Evolutionary conservation across 2,329 filamentous ascomycete species (phyloP).

Genomic region (Aspergillus arachidicola): DNA sequence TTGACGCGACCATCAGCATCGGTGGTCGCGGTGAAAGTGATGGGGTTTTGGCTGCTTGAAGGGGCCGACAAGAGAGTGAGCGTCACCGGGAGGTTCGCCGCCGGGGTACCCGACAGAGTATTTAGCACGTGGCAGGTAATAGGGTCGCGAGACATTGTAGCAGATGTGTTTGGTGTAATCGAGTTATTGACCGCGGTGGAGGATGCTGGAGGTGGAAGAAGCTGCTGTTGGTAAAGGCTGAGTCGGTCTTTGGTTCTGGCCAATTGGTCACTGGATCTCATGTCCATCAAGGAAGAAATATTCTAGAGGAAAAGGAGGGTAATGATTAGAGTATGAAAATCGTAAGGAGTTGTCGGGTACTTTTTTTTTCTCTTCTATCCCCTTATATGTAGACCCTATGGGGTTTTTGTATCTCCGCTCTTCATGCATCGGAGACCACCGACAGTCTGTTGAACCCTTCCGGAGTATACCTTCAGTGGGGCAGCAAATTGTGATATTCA

Average conservation of each 20-base stretch:
- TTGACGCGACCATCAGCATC: constrained; percentile 51
- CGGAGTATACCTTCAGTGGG: constrained; percentile 28
- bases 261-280: constrained; percentile 22
- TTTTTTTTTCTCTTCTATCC: not conserved
- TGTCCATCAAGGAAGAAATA: constrained; percentile 26
- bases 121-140: constrained; percentile 56
- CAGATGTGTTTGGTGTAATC: constrained; percentile 13
- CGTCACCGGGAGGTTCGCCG: constrained; percentile 51
- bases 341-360: not conserved
- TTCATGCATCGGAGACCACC: constrained; percentile 39
- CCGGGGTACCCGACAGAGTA: constrained; percentile 49
- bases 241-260: constrained; percentile 35
- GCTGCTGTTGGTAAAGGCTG: constrained; percentile 37
- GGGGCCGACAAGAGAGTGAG: constrained; percentile 55
- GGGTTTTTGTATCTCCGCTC: constrained; percentile 25
- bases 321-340: constrained; percentile 4
- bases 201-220: constrained; percentile 17
- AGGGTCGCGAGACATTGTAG: constrained; percentile 45
- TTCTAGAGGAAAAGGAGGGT: not conserved
- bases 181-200: constrained; percentile 14
- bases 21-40: constrained; percentile 43
- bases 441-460: constrained; percentile 23
- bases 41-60: constrained; percentile 26
- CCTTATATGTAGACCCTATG: constrained; percentile 2
- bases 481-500: constrained; percentile 4